Base-by-base conservation (phyloP, 2,329 filamentous ascomycete genomes). In the Fusarium piperis region DNA sequence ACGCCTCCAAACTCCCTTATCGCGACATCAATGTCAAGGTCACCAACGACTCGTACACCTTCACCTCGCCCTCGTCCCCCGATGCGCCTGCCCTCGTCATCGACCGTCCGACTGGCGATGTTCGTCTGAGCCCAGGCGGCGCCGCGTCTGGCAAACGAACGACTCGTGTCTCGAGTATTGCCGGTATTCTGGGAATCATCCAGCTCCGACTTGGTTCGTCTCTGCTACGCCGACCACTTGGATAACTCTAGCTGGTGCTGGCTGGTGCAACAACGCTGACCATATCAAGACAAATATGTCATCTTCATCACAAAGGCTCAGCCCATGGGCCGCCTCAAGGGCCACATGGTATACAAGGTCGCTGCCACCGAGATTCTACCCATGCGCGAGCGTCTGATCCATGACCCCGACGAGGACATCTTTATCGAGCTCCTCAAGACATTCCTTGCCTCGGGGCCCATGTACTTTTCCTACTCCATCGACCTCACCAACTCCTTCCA, bases 401-500 rank as follows among this genome's bases (percentile, higher is more conserved):
- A 93, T 82, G 96, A 99, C 79, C 90, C 92, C 48, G 96, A 99
- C 80, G 96, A 99, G 86, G 95, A 98, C 82, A 93, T 90, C 75
- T 98, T 98, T 81, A 88, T 98, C 61, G 83, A 86, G 56, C 87
- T 98, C 60, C 89, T 99, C 75, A 94, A 94, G 81, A 90, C 88
- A 53, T 91, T 96, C 70, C 88, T 99, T 75, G 92, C 93, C 80
- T 91, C 89, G 13, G 93, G 93, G 0, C 94, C 95, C 10, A 94
- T 98, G 92, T 98, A 97, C 87, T 99, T 98, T 79, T 98, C 96
- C 64, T 99, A 99, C 85, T 95, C 95, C 10, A 90, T 97, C 80
- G 96, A 99, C 82, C 88, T 99, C 72, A 99, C 96, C 75, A 99
- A 97, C 85, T 95, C 90, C 79, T 97, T 98, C 85, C 96, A 99